Conservation (phyloP, 1,284 basidiomycete genomes). For the Pascua sp. region DNA sequence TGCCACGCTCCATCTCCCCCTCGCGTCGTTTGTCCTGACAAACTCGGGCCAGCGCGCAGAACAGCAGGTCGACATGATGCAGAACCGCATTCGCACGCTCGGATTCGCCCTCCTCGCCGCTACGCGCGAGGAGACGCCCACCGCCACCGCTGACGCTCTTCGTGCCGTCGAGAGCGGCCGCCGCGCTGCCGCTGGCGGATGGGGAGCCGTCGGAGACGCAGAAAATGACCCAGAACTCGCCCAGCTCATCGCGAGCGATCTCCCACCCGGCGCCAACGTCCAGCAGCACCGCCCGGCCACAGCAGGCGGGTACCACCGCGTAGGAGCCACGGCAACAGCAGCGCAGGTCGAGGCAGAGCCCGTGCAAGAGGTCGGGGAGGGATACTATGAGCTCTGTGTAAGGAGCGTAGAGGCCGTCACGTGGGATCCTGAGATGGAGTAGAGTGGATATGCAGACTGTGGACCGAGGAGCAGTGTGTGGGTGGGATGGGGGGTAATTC, state of each 20-base stretch:
- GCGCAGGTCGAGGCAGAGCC: conserved; percentile 4
- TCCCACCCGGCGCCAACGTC: background rate
- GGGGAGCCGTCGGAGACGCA: conserved; percentile 21
- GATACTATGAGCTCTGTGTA: conserved; percentile 52
- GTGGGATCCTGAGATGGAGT: conserved; percentile 40
- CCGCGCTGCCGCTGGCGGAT: conserved; percentile 27
- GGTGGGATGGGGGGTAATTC: too few relatives aligned
- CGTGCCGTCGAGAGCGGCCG: conserved; percentile 2
- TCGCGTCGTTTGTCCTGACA: conserved; percentile 53
- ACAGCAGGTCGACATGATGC: conserved; percentile 51
- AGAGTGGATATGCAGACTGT: background rate
- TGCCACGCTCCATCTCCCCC: conserved; percentile 52
- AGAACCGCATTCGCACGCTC: conserved; percentile 50
- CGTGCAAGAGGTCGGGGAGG: conserved; percentile 24
- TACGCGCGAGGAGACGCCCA: conserved; percentile 25
- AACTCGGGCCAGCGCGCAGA: conserved; percentile 51
- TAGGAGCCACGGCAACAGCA: conserved; percentile 12
- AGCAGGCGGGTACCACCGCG: conserved; percentile 30
- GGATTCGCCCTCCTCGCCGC: conserved; percentile 51
- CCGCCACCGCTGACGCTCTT: conserved; percentile 11
- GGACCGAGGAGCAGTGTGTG: too few relatives aligned
- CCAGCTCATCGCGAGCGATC: conserved; percentile 25
- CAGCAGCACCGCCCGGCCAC: background rate
- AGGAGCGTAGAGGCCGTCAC: conserved; percentile 47
- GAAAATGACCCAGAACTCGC: conserved; percentile 34